Base-by-base conservation (phyloP, 202 grass and related monocot species). In the Brachypodium distachyon region DNA sequence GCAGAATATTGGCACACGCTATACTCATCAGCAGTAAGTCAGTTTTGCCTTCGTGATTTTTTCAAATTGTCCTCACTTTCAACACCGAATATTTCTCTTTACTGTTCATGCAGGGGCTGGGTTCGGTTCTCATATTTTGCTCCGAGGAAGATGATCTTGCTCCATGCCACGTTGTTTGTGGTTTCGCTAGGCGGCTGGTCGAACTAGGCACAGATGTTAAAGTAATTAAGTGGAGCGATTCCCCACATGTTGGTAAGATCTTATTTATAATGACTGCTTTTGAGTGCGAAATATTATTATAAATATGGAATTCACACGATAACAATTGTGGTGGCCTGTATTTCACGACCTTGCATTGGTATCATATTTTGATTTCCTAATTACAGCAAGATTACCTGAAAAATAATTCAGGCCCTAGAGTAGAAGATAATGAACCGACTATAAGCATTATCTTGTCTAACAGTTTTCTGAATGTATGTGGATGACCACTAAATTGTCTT, bases 131-230 rank as follows among this genome's bases (percentile, higher is more conserved):
- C 80, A 84, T 98, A 90, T 80, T 98, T 70, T 98, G 89, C 76
- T 98, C 91, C 16, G 95, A 98, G 84, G 87, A 81, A 62, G 95
- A 98, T 84, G 84, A 94, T 77, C 70, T 98, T 50, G 95, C 89
- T 76, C 84, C 91, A 22, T 85, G 75, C 70, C 89, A 89, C 76
- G 80, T 87, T 82, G 51, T 98, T 34, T 98, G 68, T 73, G 87
- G 84, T 57, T 95, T 93, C 79, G 84, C 89, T 7, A 93, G 84
- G 67, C 85, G 53, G 62, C 81, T 92, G 21, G 46, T 87, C 9
- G 87, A 98, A 77, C 84, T 90, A 62, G 95, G 95, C 3, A 84
- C 79, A 63, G 80, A 98, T 82, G 89, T 92, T 55, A 89, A 79
- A 69, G 60, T 95, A 82, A 84, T 92, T 66, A 98, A 98, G 53